Percentiles rank a stretch among this genome's conserved stretches.
These are phyloP conservation scores for Saturnispora serradocipensis DNA, from an alignment of 805 yeast species.

Conservation along the genomic window DNA sequence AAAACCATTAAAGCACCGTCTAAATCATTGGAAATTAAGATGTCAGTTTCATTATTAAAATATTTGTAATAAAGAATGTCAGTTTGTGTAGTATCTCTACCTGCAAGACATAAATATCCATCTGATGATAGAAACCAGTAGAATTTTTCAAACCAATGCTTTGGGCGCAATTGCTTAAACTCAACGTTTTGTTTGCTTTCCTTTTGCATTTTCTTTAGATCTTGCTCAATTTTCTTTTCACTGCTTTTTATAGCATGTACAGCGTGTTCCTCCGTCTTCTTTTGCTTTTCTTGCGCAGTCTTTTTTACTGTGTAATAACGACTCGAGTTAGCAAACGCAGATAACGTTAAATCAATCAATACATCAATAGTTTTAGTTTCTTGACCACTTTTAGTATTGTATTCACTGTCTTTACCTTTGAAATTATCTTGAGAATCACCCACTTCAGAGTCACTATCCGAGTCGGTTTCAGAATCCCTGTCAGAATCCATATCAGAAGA, in stretches of 20 bases:
- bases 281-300: slow-evolving; percentile 66
- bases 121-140: slow-evolving; percentile 92
- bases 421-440: slow-evolving; percentile 25
- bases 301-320: slow-evolving; percentile 71
- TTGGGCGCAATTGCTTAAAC: slow-evolving; percentile 55
- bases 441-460: slow-evolving; percentile 26
- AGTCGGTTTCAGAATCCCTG: slow-evolving; percentile 29
- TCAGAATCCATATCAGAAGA: slow-evolving; percentile 28
- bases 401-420: slow-evolving; percentile 15
- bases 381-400: slow-evolving; percentile 2
- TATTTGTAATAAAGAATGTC: slow-evolving; percentile 76
- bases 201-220: slow-evolving; percentile 53
- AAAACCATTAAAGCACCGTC: slow-evolving; percentile 70
- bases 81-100: slow-evolving; percentile 70
- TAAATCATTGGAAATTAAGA: slow-evolving; percentile 63
- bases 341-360: slow-evolving; percentile 54
- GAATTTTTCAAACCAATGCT: slow-evolving; percentile 89
- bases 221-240: slow-evolving; percentile 65
- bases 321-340: slow-evolving; percentile 87
- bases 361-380: slow-evolving; percentile 34
- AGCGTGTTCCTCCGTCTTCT: slow-evolving; percentile 71
- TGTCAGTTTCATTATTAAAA: slow-evolving; percentile 59
- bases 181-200: slow-evolving; percentile 40
- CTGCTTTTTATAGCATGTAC: slow-evolving; percentile 74
- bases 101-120: slow-evolving; percentile 78